Evolutionary conservation across 2,329 filamentous ascomycete genomes (phyloP).

Genomic region (Curvularia sp.): DNA sequence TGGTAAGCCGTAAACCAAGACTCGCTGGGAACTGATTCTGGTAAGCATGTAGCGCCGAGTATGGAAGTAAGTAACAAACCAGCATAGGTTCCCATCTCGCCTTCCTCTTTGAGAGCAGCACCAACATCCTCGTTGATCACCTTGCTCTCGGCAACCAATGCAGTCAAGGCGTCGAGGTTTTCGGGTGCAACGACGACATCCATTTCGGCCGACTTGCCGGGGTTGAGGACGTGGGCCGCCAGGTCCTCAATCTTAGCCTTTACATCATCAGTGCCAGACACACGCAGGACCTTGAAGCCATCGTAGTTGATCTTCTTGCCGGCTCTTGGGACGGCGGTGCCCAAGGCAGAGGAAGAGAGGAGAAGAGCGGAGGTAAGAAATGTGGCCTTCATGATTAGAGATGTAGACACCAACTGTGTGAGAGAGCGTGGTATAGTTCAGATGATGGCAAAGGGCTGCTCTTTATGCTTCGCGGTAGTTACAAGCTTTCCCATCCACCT

Average conservation of each 20-base stretch:
- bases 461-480: constrained; percentile 24
- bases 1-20: constrained; percentile 50
- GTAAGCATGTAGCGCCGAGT: constrained; percentile 8
- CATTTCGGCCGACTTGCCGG: constrained; percentile 35
- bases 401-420: constrained; percentile 8
- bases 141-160: constrained; percentile 35
- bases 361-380: constrained; percentile 38
- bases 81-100: constrained; percentile 36
- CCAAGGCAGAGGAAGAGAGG: constrained; percentile 30
- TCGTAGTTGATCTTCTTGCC: constrained; percentile 46
- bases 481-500: constrained; percentile 21
- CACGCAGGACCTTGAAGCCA: constrained; percentile 47
- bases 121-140: constrained; percentile 47
- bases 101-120: constrained; percentile 43
- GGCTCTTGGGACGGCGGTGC: constrained; percentile 34
- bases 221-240: constrained; percentile 44
- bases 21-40: constrained; percentile 37
- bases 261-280: constrained; percentile 31
- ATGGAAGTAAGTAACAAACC: constrained; percentile 27
- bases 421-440: constrained; percentile 4
- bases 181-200: constrained; percentile 48
- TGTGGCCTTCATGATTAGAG: constrained; percentile 38
- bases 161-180: constrained; percentile 40
- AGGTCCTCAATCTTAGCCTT: constrained; percentile 42
- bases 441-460: constrained; percentile 1